Conservation (phyloP, 1,139 yeast genomes). For the Blastobotrys buckinghamii region DNA sequence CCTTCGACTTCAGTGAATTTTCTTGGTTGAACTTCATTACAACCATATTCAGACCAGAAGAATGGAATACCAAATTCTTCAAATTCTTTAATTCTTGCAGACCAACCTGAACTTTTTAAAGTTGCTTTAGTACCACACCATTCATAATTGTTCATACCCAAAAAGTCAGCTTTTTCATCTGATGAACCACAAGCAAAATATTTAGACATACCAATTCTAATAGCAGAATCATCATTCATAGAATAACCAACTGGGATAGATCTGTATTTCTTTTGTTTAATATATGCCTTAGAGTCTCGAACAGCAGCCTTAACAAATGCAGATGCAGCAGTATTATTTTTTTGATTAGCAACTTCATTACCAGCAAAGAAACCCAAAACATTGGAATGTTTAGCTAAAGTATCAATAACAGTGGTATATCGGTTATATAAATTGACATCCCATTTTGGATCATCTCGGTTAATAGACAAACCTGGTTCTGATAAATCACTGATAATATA, state of each 20-base stretch:
- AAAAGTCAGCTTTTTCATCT: constrained; percentile 75
- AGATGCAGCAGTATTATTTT: constrained; percentile 59
- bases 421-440: constrained; percentile 45
- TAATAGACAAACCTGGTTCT: constrained; percentile 72
- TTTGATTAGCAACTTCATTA: constrained; percentile 84
- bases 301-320: constrained; percentile 79
- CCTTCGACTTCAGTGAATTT: constrained; percentile 67
- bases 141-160: constrained; percentile 94
- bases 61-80: constrained; percentile 61
- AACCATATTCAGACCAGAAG: constrained; percentile 91
- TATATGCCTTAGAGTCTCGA: constrained; percentile 76
- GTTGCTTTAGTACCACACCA: constrained; percentile 86
- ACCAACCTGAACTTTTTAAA: constrained; percentile 76
- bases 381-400: constrained; percentile 73
- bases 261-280: constrained; percentile 54
- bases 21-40: constrained; percentile 67
- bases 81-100: constrained; percentile 67
- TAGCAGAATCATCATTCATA: constrained; percentile 84
- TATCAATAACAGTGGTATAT: constrained; percentile 65
- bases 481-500: constrained; percentile 87
- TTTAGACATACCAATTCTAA: constrained; percentile 49
- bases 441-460: constrained; percentile 69
- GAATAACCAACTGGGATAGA: constrained; percentile 90
- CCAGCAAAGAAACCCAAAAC: constrained; percentile 94
- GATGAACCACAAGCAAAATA: constrained; percentile 70